Conservation (phyloP, 495 filamentous ascomycete genomes). For the Trichoderma virens region DNA sequence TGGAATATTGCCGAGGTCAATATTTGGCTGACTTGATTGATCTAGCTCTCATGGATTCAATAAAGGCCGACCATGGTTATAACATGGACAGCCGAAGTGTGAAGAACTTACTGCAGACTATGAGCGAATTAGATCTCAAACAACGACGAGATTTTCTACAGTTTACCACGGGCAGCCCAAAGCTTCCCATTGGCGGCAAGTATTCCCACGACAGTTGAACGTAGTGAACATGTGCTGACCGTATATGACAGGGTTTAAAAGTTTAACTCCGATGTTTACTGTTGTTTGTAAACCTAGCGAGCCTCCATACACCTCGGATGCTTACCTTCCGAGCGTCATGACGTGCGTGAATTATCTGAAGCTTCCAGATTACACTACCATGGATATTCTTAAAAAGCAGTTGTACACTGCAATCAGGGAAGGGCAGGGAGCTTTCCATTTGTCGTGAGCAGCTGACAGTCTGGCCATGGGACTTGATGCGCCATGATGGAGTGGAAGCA, state of each 20-base stretch:
- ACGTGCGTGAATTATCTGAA: constrained; percentile 99
- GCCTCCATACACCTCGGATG: constrained; percentile 86
- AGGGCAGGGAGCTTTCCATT: constrained; percentile 97
- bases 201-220: constrained; percentile 11
- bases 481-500: not conserved
- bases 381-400: constrained; percentile 67
- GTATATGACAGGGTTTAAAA: constrained; percentile 72
- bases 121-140: constrained; percentile 73
- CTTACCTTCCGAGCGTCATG: constrained; percentile 98
- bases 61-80: constrained; percentile 99
- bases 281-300: constrained; percentile 98
- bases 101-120: constrained; percentile 83
- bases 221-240: constrained; percentile 13
- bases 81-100: constrained; percentile 99
- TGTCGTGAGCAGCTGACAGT: constrained; percentile 51
- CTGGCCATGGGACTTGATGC: not conserved
- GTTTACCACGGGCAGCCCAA: constrained; percentile 96
- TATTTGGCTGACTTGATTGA: constrained; percentile 17
- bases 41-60: constrained; percentile 87
- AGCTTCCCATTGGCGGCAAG: constrained; percentile 95
- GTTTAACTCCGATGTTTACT: constrained; percentile 93
- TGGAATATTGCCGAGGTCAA: not conserved
- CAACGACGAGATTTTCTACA: constrained; percentile 94
- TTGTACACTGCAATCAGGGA: constrained; percentile 84
- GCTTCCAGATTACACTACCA: constrained; percentile 84